Evolutionary conservation across 371 early-diverging fungal genomes (phyloP), one percentile per base, ranked within the genome.

Genomic region (Blakeslea trispora): DNA sequence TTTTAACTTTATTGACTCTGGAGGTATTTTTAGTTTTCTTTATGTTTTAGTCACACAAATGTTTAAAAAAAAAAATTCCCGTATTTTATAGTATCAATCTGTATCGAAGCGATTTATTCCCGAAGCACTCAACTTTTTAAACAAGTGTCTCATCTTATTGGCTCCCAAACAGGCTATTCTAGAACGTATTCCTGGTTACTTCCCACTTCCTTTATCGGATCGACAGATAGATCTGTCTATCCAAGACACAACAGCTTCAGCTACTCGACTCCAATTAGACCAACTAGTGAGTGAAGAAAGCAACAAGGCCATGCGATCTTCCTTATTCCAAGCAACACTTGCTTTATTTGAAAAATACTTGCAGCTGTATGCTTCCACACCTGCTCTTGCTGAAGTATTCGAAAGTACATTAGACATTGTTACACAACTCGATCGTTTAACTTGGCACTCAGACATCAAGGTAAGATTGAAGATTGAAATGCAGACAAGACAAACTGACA

Each of bases 61-160:
- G 28, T 24, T 46, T 46, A 5, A n/a, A n/a, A n/a, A n/a, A n/a
- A n/a, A n/a, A n/a, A 46, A 13, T 11, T 17, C 15, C 32, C 9
- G 21, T 43, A 37, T 37, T 35, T 21, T 10, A 19, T 69, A 88
- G 84, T 89, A 79, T 50, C 90, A 93, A 73, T 37, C 75, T 8
- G 69, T 88, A 22, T 84, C 94, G 0, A 90, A 91, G 55, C 85
- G 96, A n/a, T 82, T 86, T 52, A 68, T 93, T 3, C 96, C 97
- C 1, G 96, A 96, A 71, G 85, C 75, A 0, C 61, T 92, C 52
- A 88, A 87, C 77, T 94, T 88, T 63, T 73, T 94, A 50, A 62
- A 72, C 45, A 63, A 72, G 9, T 59, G 71, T 2, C 56, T 88
- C 21, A 70, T 75, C n/a, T 50, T 75, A 15, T 59, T 88, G 32